Percentiles rank a stretch among this genome's conserved stretches.
Evolutionary conservation across 352 stramenopile species (phyloP).

Genomic region (Pythium guiyangense): DNA sequence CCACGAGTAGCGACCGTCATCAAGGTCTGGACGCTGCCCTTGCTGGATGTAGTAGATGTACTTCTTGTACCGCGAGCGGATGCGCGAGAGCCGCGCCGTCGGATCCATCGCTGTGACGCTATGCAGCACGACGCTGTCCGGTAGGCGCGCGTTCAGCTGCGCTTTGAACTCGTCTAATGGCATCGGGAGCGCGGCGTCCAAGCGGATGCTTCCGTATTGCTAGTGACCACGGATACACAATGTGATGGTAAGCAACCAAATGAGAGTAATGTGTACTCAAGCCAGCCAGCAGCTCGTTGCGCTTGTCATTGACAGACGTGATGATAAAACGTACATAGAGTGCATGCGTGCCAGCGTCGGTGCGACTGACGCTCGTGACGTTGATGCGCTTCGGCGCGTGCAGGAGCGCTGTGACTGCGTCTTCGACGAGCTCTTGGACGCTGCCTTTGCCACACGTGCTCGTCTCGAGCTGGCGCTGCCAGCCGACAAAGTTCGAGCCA

Average conservation of each 20-base stretch:
- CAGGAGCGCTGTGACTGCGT: conserved; percentile 53
- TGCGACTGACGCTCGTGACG: conserved; percentile 81
- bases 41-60: conserved; percentile 90
- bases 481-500: conserved; percentile 70
- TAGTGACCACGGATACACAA: conserved; percentile 14
- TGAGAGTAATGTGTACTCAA: conserved; percentile 1
- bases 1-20: conserved; percentile 76
- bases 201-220: conserved; percentile 83
- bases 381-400: conserved; percentile 50
- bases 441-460: conserved; percentile 52
- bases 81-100: conserved; percentile 37
- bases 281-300: neutral
- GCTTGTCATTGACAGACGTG: neutral
- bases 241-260: neutral
- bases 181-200: conserved; percentile 35
- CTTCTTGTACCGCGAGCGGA: conserved; percentile 83
- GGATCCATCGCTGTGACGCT: conserved; percentile 27
- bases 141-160: conserved; percentile 52
- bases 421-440: conserved; percentile 78
- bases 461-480: conserved; percentile 63
- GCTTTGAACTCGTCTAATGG: conserved; percentile 36
- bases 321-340: conserved; percentile 52
- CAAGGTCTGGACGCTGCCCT: conserved; percentile 59
- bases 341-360: conserved; percentile 77
- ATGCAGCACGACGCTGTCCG: conserved; percentile 44